A percentile compares a stretch with the other conserved stretches of the same genome.
Evolutionary conservation across 768 basidiomycete species (phyloP).

Genomic region (Leccinellum albellum): DNA sequence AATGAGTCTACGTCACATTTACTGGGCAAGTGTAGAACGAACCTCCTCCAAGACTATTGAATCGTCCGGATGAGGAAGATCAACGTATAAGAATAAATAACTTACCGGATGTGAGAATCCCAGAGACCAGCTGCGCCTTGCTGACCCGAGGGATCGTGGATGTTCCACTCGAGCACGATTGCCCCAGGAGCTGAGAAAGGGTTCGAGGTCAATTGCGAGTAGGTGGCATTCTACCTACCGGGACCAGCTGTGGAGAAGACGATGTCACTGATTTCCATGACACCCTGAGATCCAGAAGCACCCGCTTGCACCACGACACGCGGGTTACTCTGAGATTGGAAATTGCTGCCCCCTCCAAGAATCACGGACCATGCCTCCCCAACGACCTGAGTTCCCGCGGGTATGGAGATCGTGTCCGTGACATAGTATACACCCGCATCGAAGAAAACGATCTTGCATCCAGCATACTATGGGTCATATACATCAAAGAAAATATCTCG

Average conservation of each 20-base stretch:
- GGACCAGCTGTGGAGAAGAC: constrained; percentile 57
- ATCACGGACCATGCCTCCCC: constrained; percentile 51
- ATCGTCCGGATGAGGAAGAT: constrained; percentile 30
- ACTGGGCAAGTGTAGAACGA: neutral
- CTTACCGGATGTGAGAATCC: constrained; percentile 42
- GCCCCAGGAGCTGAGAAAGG: constrained; percentile 37
- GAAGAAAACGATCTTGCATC: constrained; percentile 77
- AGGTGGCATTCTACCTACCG: constrained; percentile 11
- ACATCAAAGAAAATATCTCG: neutral
- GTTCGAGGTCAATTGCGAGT: neutral
- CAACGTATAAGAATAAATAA: neutral
- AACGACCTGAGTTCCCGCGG: constrained; percentile 43
- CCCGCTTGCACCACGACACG: constrained; percentile 43
- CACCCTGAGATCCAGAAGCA: constrained; percentile 41
- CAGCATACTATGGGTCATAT: constrained; percentile 45
- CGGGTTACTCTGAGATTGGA: constrained; percentile 38
- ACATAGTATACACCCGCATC: constrained; percentile 58
- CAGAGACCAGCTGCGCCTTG: constrained; percentile 52
- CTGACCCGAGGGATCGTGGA: constrained; percentile 48
- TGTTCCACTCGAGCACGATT: constrained; percentile 55
- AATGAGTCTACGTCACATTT: constrained; percentile 26
- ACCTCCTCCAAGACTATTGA: constrained; percentile 29
- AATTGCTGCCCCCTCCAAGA: constrained; percentile 40
- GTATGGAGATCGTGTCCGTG: constrained; percentile 43
- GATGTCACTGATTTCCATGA: constrained; percentile 63